Percentiles rank a stretch among this genome's conserved stretches.
Conservation (phyloP, 148 eudicot genomes). For the Simmondsia chinensis region DNA sequence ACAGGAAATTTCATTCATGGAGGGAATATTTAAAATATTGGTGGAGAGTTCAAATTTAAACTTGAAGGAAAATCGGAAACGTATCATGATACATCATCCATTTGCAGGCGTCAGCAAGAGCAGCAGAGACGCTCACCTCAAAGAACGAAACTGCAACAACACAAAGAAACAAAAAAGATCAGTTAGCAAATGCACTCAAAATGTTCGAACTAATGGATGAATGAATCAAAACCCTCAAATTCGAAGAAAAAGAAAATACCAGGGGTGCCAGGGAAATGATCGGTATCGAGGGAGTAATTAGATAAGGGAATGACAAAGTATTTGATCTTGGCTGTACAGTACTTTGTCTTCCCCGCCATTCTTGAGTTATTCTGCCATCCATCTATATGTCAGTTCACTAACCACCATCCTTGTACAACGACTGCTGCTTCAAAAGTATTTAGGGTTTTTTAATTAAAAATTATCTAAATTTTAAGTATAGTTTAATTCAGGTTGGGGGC, state of each 20-base stretch:
- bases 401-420: no score
- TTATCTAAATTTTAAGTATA: no score
- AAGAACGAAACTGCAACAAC: conserved; percentile 79
- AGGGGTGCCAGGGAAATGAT: conserved; percentile 61
- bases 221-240: background rate
- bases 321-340: conserved; percentile 85
- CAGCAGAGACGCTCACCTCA: conserved; percentile 50
- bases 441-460: no score
- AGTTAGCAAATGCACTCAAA: conserved; percentile 4
- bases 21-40: no score
- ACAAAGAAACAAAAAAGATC: background rate
- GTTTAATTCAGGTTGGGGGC: no score
- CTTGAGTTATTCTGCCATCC: conserved; percentile 57
- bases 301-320: conserved; percentile 76
- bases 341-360: conserved; percentile 78
- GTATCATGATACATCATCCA: no score
- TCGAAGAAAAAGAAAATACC: conserved; percentile 9
- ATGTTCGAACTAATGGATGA: background rate
- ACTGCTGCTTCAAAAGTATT: no score
- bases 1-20: no score
- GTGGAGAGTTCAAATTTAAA: no score
- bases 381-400: no score
- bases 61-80: no score
- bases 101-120: no score
- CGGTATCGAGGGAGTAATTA: conserved; percentile 61